Conservation (phyloP, 257 asterid species). For the Mentha longifolia region DNA sequence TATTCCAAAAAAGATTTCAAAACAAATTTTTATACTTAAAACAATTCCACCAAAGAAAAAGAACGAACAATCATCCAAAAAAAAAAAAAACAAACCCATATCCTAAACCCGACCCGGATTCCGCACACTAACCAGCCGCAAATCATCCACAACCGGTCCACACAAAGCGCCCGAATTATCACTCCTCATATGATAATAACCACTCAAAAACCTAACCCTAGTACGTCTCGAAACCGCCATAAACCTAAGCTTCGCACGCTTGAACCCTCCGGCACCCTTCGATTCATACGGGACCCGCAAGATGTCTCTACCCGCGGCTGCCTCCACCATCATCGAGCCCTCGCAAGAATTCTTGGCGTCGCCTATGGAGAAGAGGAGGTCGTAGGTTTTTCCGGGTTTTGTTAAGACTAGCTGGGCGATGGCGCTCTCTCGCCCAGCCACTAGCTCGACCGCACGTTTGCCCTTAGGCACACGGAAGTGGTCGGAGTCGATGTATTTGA, state of each 20-base stretch:
- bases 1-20: not conserved
- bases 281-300: conserved; percentile 62
- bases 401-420: conserved; percentile 64
- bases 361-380: conserved; percentile 60
- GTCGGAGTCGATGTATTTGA: conserved; percentile 71
- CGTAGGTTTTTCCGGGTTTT: conserved; percentile 47
- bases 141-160: conserved; percentile 80
- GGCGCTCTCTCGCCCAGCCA: conserved; percentile 80
- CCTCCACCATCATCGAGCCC: conserved; percentile 82
- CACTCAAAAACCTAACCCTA: conserved; percentile 74
- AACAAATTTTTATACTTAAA: not conserved
- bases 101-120: conserved; percentile 20
- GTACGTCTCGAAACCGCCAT: conserved; percentile 47
- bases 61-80: too few relatives aligned
- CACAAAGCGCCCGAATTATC: conserved; percentile 78
- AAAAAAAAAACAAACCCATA: not conserved
- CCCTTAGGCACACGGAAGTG: conserved; percentile 77
- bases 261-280: conserved; percentile 63
- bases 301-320: conserved; percentile 49
- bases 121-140: conserved; percentile 53
- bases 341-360: conserved; percentile 76
- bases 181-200: conserved; percentile 66
- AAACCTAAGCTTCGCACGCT: conserved; percentile 55
- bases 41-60: too few relatives aligned
- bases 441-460: conserved; percentile 65